These are phyloP conservation scores for Taxillus chinensis DNA, from an alignment of 164 flowering plant genomes.

Conservation along the genomic window DNA sequence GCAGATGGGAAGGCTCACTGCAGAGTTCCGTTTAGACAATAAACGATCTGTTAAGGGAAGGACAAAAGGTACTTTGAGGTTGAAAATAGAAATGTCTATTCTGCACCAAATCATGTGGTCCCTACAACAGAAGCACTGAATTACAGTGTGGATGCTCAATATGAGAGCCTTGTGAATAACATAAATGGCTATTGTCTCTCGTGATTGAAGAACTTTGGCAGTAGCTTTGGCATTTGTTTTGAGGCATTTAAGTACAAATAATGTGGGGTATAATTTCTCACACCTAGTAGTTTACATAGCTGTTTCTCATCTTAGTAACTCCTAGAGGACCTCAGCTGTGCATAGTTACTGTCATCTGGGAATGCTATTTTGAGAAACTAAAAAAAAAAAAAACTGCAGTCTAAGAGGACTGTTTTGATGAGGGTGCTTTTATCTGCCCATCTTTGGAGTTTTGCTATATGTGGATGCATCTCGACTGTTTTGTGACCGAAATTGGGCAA, in stretches of 20 bases:
- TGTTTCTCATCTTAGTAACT: not conserved
- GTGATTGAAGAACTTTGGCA: constrained; percentile 11
- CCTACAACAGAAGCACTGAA: not conserved
- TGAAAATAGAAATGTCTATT: constrained; percentile 17
- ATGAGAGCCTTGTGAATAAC: constrained; percentile 44
- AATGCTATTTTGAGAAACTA: no score
- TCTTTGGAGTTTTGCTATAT: no score
- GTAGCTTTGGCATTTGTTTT: not conserved
- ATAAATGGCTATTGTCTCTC: constrained; percentile 40
- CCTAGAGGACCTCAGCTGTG: not conserved
- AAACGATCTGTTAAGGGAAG: constrained; percentile 53
- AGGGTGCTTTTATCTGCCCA: no score
- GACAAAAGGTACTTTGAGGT: constrained; percentile 28
- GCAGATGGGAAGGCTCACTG: constrained; percentile 86
- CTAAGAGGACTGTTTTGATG: no score
- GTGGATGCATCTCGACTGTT: no score
- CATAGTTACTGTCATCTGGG: not conserved
- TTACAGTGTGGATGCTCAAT: constrained; percentile 15
- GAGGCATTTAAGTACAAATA: constrained; percentile 9
- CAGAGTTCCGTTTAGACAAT: constrained; percentile 65
- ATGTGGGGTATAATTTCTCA: not conserved
- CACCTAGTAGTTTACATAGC: not conserved
- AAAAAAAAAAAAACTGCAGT: no score
- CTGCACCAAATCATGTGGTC: not conserved
- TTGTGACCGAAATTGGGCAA: no score